Evolutionary conservation across 2,329 filamentous ascomycete species (phyloP).

Genomic region (Rachicladosporium sp.): DNA sequence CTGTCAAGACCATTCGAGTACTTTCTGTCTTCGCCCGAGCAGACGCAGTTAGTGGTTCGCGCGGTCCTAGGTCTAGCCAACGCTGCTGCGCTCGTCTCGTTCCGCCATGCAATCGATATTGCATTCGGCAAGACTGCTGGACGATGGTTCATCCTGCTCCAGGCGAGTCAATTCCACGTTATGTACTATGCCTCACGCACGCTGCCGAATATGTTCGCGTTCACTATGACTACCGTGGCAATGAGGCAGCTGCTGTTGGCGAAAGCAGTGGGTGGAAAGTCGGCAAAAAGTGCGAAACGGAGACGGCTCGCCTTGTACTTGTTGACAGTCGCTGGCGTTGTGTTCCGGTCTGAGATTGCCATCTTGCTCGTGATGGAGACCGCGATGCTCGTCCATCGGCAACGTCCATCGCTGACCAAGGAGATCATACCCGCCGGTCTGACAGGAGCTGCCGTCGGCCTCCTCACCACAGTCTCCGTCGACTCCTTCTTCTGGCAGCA

Average conservation of each 20-base stretch:
- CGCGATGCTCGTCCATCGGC: constrained; percentile 48
- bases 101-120: constrained; percentile 49
- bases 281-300: constrained; percentile 29
- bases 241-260: constrained; percentile 41
- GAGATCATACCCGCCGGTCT: constrained; percentile 55
- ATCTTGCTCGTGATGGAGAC: constrained; percentile 61
- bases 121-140: constrained; percentile 58
- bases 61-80: constrained; percentile 69
- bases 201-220: constrained; percentile 93
- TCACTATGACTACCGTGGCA: constrained; percentile 62
- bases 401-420: constrained; percentile 41
- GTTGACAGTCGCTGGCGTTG: constrained; percentile 64
- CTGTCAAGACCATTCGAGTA: constrained; percentile 55
- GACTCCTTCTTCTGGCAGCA: constrained; percentile 92
- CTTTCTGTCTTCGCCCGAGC: constrained; percentile 42
- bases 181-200: constrained; percentile 87
- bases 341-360: constrained; percentile 85
- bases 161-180: constrained; percentile 79
- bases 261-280: constrained; percentile 25
- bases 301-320: constrained; percentile 57
- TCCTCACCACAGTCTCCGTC: constrained; percentile 58
- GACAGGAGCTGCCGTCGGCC: constrained; percentile 51
- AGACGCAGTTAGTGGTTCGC: constrained; percentile 54
- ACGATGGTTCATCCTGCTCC: constrained; percentile 69
- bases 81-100: constrained; percentile 52